These are phyloP conservation scores for Colletotrichum abscissum DNA, from an alignment of 2,329 filamentous ascomycete species.

Conservation along the genomic window DNA sequence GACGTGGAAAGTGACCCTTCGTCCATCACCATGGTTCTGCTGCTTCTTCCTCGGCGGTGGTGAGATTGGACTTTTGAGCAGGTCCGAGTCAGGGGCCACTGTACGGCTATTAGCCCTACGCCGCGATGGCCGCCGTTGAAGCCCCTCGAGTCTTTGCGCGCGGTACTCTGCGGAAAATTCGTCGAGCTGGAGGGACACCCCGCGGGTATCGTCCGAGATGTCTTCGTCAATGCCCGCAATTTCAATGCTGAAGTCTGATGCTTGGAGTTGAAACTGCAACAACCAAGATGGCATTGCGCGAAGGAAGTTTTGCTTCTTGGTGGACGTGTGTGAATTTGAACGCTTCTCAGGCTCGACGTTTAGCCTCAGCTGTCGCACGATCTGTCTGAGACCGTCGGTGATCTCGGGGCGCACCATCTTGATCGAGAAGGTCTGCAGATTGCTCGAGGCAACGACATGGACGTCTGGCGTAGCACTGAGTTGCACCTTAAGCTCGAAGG, in stretches of 20 bases:
- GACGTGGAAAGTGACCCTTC: constrained; percentile 82
- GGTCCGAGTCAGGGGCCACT: constrained; percentile 76
- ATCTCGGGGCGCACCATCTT: constrained; percentile 94
- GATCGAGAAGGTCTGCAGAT: constrained; percentile 86
- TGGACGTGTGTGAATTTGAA: constrained; percentile 55
- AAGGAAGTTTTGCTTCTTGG: constrained; percentile 72
- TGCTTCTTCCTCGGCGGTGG: constrained; percentile 63
- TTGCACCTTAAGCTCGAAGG: constrained; percentile 86
- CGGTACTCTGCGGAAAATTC: constrained; percentile 91
- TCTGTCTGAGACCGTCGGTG: constrained; percentile 90
- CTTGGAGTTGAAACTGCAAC: constrained; percentile 84
- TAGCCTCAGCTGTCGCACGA: constrained; percentile 83
- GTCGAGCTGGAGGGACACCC: constrained; percentile 87
- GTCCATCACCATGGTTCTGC: constrained; percentile 75
- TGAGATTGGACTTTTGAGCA: constrained; percentile 61
- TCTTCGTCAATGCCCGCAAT: constrained; percentile 88
- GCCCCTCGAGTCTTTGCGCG: constrained; percentile 78
- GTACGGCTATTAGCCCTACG: constrained; percentile 81
- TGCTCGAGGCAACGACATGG: constrained; percentile 82
- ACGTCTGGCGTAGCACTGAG: constrained; percentile 88
- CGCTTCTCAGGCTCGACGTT: constrained; percentile 75
- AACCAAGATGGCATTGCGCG: constrained; percentile 87
- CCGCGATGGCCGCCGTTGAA: constrained; percentile 68
- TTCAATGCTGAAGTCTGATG: constrained; percentile 89
- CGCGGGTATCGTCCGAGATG: constrained; percentile 84